These are phyloP conservation scores for Aspergillaceae sp. DNA, from an alignment of 2,329 filamentous ascomycete species.

Conservation along the genomic window DNA sequence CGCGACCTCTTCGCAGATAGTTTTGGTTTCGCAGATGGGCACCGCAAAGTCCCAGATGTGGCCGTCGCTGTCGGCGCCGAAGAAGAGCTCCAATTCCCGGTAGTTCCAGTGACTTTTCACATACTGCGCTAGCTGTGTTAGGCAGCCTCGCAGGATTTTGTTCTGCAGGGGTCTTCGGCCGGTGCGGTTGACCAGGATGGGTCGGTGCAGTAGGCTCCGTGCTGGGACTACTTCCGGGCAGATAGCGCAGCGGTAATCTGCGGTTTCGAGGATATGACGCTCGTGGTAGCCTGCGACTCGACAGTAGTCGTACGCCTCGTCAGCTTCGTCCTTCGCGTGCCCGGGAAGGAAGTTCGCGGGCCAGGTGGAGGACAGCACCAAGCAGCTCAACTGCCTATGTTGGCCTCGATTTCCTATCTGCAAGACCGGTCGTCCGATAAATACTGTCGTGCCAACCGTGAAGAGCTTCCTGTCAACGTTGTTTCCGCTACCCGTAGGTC, in stretches of 20 bases:
- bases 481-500: too few relatives aligned
- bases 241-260: constrained; percentile 14
- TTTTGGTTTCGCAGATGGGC: constrained; percentile 11
- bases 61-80: constrained; percentile 8
- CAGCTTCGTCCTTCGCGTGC: constrained; percentile 3
- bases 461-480: neutral
- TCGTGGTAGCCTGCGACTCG: constrained; percentile 11
- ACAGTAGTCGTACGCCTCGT: constrained; percentile 9
- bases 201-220: constrained; percentile 11
- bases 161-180: neutral
- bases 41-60: constrained; percentile 16
- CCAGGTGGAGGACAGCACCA: constrained; percentile 14
- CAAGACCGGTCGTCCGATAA: constrained; percentile 13
- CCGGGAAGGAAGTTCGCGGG: constrained; percentile 4
- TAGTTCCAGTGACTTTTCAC: constrained; percentile 12
- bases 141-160: constrained; percentile 3
- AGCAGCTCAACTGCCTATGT: constrained; percentile 8
- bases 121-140: constrained; percentile 12
- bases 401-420: constrained; percentile 1
- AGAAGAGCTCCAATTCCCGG: constrained; percentile 7
- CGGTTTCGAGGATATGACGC: constrained; percentile 8
- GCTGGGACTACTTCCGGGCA: constrained; percentile 10
- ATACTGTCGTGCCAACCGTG: constrained; percentile 7
- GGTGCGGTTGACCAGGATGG: constrained; percentile 11
- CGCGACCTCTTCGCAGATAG: constrained; percentile 13